Conservation (phyloP, 2,329 filamentous ascomycete species). For the Pestalotiopsis sp. region DNA sequence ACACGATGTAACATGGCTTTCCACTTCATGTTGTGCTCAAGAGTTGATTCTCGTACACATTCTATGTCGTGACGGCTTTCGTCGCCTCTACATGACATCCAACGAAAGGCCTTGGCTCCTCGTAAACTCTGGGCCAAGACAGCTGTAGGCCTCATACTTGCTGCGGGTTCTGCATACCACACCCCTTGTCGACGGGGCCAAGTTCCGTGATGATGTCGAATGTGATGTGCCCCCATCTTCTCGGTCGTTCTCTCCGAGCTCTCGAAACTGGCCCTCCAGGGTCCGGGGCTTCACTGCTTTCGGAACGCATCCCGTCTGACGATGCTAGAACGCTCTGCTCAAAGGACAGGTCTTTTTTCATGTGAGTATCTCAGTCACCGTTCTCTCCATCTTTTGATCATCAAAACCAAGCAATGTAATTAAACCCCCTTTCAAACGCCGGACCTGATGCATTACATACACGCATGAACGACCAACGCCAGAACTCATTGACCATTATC, state of each 20-base stretch:
- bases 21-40: background rate
- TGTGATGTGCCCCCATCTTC: background rate
- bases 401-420: slow-evolving; percentile 8
- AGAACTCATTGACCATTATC: slow-evolving; percentile 10
- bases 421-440: slow-evolving; percentile 14
- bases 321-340: background rate
- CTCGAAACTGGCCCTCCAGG: background rate
- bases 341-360: slow-evolving; percentile 1
- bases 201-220: background rate
- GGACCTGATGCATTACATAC: slow-evolving; percentile 13
- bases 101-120: background rate
- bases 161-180: background rate
- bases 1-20: background rate
- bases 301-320: background rate
- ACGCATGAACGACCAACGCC: slow-evolving; percentile 13
- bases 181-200: background rate
- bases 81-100: background rate
- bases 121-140: background rate
- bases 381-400: slow-evolving; percentile 10
- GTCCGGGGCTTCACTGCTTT: background rate
- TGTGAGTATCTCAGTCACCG: slow-evolving; percentile 5
- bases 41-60: background rate
- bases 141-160: background rate
- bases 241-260: background rate
- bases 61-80: background rate